Evolutionary conservation across 2,329 filamentous ascomycete species (phyloP), one percentile per base, ranked within the genome.

Genomic region (Phialophora expanda): DNA sequence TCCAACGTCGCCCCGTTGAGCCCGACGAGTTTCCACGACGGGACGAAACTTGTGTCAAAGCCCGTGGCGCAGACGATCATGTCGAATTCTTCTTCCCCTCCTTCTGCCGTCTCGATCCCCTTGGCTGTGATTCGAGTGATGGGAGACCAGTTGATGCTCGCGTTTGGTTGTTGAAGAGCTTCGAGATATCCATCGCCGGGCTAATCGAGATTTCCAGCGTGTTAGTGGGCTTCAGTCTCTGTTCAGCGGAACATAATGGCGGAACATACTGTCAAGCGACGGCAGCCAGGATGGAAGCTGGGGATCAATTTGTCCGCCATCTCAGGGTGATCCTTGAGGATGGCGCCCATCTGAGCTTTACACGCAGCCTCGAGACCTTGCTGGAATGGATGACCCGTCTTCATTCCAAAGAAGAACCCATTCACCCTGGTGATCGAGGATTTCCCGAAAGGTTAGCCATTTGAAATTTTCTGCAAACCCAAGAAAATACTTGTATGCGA

Each of bases 51-150:
- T 0, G 85, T 83, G 28, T 82, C 78, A 77, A 88, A 88, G 0
- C 86, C 86, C 0, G 86, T 88, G 0, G 86, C 86, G 11, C 84
- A 79, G 28, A 88, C 77, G 11, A 88, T 78, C n/a, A 87, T 74
- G 70, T 88, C 85, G 70, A 84, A 84, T 22, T 82, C 78, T 54
- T 80, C 59, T 44, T 60, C 61, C 6, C 76, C 76, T 8, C 76
- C 76, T 17, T 78, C 77, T 65, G 7, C 72, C 74, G 38, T 66
- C 44, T 53, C 56, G 61, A 87, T 54, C 7, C 58, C 68, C 51
- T 32, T 62, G 44, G 28, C 57, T 12, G 56, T 26, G 60, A 73
- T 75, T 20, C 61, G 64, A 14, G 76, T 2, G 76, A 75, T 14
- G 62, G 56, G 64, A 74, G 61, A 41, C 62, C 62, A 54, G 51